Percentiles rank a stretch among this genome's conserved stretches.
Evolutionary conservation across 176 grass and related monocot genomes (phyloP).

Genomic region (Hordeum vulgare): DNA sequence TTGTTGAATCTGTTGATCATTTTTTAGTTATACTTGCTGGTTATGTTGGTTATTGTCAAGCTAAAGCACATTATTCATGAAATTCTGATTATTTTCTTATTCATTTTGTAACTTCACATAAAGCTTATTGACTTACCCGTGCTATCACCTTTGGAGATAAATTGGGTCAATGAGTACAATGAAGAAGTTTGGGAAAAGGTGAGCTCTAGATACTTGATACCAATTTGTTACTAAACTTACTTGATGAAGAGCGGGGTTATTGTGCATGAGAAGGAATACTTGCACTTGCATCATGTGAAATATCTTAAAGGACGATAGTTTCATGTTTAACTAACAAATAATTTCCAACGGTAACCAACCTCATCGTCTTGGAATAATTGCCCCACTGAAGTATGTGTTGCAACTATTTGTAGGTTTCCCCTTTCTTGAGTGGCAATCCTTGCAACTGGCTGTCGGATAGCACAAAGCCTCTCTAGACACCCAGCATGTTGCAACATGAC

Average conservation of each 20-base stretch:
- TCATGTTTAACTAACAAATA: neutral
- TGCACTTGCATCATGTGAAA: neutral
- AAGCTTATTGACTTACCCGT: conserved; percentile 69
- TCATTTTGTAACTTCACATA: conserved; percentile 30
- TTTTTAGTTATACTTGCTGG: neutral
- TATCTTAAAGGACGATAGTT: neutral
- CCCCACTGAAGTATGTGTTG: neutral
- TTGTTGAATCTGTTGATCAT: neutral
- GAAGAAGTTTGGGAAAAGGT: conserved; percentile 86
- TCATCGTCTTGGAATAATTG: neutral
- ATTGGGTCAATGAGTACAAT: conserved; percentile 83
- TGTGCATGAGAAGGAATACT: neutral
- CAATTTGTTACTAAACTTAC: neutral
- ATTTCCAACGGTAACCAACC: neutral
- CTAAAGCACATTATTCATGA: neutral
- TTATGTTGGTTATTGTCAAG: neutral
- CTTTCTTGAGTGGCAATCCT: conserved; percentile 49
- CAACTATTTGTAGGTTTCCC: conserved; percentile 57
- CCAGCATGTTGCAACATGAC: neutral
- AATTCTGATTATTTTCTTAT: neutral
- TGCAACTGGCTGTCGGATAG: conserved; percentile 86
- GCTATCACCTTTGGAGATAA: conserved; percentile 64
- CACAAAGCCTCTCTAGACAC: conserved; percentile 43
- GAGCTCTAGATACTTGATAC: neutral
- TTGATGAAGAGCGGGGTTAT: neutral